A percentile compares a stretch with the other conserved stretches of the same genome.
phyloP scores from a whole-genome alignment of 306 rosid species.

The Castanea sativa region DNA sequence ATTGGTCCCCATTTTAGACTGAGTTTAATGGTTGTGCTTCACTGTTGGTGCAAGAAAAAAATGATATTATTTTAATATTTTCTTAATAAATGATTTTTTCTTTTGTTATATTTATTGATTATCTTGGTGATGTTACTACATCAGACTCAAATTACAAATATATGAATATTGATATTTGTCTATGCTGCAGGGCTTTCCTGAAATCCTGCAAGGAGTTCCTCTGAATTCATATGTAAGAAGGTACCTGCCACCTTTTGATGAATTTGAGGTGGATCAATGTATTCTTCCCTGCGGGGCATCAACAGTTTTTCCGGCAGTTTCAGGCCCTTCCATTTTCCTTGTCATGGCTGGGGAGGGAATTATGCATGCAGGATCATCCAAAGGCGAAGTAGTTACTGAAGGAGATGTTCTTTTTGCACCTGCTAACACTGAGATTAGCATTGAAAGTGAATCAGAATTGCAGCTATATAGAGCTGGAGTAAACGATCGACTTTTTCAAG shows the following conservation, averaged over 20 bases:
- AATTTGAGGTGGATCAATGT: conserved; percentile 83
- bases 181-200: conserved; percentile 72
- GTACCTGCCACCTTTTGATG: conserved; percentile 81
- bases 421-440: conserved; percentile 55
- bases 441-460: conserved; percentile 56
- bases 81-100: background rate
- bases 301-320: conserved; percentile 56
- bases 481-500: conserved; percentile 61
- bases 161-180: background rate
- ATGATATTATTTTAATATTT: background rate
- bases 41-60: background rate
- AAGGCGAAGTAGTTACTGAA: conserved; percentile 45
- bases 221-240: conserved; percentile 54
- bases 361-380: conserved; percentile 33
- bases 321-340: conserved; percentile 80
- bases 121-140: background rate
- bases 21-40: background rate
- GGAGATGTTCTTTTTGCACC: conserved; percentile 87
- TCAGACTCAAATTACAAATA: background rate
- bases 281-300: conserved; percentile 58
- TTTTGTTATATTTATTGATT: background rate
- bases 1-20: background rate
- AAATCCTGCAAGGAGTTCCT: conserved; percentile 65
- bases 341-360: conserved; percentile 64
- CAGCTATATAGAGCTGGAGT: conserved; percentile 75